phyloP scores from a whole-genome alignment of 78 protist genomes.

The Dictyostelium intermedium region DNA sequence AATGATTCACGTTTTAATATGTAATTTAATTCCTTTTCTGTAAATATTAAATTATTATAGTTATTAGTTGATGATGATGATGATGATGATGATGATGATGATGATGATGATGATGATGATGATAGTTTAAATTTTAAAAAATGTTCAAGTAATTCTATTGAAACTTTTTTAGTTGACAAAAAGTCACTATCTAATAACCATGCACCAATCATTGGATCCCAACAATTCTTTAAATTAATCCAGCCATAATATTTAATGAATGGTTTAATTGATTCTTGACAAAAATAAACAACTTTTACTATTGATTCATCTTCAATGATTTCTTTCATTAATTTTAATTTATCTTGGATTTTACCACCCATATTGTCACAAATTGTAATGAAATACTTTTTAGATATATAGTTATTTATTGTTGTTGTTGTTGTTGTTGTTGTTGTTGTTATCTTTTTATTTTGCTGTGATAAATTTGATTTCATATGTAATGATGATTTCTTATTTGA shows the following conservation, averaged over 20 bases:
- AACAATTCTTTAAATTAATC: not conserved
- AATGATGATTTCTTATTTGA: not conserved
- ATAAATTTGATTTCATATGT: not conserved
- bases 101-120: not conserved
- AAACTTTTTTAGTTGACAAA: not conserved
- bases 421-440: not conserved
- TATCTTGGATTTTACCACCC: not conserved
- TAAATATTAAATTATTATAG: not conserved
- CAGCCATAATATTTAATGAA: not conserved
- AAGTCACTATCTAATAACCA: conserved; percentile 32
- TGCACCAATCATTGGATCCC: conserved; percentile 15
- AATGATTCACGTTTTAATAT: not conserved
- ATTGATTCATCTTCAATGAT: conserved; percentile 3
- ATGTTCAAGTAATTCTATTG: not conserved
- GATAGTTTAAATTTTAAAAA: not conserved
- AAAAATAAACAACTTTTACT: not conserved
- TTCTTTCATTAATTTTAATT: not conserved
- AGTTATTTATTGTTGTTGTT: not conserved
- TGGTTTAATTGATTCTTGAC: conserved; percentile 23
- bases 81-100: not conserved
- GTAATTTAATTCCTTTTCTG: not conserved
- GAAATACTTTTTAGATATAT: not conserved
- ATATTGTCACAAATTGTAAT: not conserved
- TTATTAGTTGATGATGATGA: not conserved
- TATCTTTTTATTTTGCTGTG: no score